phyloP scores from a whole-genome alignment of 495 filamentous ascomycete genomes.

The Mytilinidion resinicola region DNA sequence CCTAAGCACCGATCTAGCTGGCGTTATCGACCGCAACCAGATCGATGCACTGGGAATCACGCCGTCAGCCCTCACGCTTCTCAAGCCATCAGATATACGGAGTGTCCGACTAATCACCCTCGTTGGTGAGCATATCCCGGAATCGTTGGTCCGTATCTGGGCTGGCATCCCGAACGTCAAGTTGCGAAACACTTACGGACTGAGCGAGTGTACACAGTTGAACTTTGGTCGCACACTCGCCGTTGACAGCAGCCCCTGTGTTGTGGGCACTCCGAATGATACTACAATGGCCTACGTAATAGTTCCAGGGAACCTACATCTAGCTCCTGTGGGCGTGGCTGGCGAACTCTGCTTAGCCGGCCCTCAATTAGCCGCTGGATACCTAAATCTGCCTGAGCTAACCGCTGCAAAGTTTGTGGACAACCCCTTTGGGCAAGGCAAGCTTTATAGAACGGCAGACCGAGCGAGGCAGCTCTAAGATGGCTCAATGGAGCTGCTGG shows the following conservation, averaged over 20 bases:
- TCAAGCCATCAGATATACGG: neutral
- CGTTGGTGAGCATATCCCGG: neutral
- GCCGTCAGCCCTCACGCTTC: neutral
- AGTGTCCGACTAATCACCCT: neutral
- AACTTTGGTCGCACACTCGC: neutral
- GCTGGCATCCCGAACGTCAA: neutral
- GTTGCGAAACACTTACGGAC: neutral
- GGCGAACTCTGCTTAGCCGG: conserved; percentile 43
- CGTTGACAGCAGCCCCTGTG: neutral
- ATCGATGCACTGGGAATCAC: neutral
- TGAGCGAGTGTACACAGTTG: conserved; percentile 4
- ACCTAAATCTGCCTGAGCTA: conserved; percentile 37
- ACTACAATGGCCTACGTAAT: neutral
- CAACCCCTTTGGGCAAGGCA: conserved; percentile 29
- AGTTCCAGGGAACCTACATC: conserved; percentile 12
- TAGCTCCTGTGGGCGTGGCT: conserved; percentile 17
- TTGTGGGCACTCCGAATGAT: neutral
- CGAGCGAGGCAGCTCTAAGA: conserved; percentile 41
- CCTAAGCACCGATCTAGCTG: neutral
- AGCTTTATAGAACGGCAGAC: conserved; percentile 50
- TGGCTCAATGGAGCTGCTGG: conserved; percentile 44
- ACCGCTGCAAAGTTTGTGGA: conserved; percentile 35
- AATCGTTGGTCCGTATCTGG: neutral
- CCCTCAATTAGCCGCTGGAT: conserved; percentile 36
- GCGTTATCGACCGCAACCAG: neutral